These are phyloP conservation scores for Stemphylium vesicarium DNA, from an alignment of 2,329 filamentous ascomycete genomes.

Conservation along the genomic window DNA sequence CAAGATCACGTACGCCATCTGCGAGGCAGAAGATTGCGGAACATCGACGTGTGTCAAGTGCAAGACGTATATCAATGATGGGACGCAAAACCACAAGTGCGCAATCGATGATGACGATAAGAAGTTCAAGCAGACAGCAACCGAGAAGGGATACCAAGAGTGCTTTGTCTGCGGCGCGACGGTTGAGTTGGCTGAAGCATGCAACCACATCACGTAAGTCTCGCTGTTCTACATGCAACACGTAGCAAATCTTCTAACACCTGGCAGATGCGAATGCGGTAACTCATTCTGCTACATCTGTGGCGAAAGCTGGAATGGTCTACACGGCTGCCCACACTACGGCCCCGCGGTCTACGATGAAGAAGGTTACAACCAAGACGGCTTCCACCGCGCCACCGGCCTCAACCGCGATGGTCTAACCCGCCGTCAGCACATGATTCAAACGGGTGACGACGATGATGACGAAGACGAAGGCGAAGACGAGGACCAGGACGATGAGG, in stretches of 20 bases:
- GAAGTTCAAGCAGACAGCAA: conserved; percentile 31
- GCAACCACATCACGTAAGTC: conserved; percentile 38
- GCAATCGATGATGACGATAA: conserved; percentile 27
- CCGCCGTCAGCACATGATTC: conserved; percentile 12
- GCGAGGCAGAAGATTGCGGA: conserved; percentile 26
- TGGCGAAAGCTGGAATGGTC: conserved; percentile 35
- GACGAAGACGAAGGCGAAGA: not conserved
- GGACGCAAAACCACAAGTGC: conserved; percentile 26
- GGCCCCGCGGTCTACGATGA: conserved; percentile 37
- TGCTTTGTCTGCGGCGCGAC: conserved; percentile 34
- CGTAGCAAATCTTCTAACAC: not conserved
- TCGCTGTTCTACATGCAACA: no score
- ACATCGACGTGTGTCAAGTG: conserved; percentile 35
- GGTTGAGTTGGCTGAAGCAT: conserved; percentile 42
- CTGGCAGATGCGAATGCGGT: conserved; percentile 32
- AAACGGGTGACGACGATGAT: no score
- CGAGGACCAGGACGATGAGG: no score
- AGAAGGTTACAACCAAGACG: conserved; percentile 42
- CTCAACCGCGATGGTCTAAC: conserved; percentile 34
- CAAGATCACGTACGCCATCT: conserved; percentile 30
- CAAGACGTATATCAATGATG: conserved; percentile 22
- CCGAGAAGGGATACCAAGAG: conserved; percentile 37
- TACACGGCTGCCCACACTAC: conserved; percentile 42
- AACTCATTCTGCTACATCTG: conserved; percentile 45
- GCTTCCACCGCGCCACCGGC: conserved; percentile 36